Evolutionary conservation across 306 rosid genomes (phyloP).

Genomic region (Malus orientalis): DNA sequence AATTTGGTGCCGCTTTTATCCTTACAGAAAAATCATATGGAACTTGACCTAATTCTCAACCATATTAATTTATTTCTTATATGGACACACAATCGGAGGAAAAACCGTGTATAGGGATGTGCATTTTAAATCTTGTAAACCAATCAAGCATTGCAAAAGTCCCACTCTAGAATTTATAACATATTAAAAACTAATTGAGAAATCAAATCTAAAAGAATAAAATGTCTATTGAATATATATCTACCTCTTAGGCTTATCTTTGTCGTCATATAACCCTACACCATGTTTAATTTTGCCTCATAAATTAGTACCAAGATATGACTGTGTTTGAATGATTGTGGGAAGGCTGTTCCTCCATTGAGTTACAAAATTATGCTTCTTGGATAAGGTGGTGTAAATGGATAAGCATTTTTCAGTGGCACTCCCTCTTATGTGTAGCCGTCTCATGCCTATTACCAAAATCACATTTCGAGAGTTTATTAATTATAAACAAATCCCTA

Average conservation of each 20-base stretch:
- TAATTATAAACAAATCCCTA: neutral
- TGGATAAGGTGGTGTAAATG: constrained; percentile 14
- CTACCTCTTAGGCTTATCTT: constrained; percentile 1
- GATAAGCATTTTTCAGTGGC: constrained; percentile 1
- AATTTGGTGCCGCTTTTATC: neutral
- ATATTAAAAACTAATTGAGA: neutral
- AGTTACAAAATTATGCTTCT: constrained; percentile 23
- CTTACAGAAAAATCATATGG: neutral
- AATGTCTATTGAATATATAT: constrained; percentile 11
- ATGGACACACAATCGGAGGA: constrained; percentile 8
- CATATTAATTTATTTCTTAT: neutral
- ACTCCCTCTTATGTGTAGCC: neutral
- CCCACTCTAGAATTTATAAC: neutral
- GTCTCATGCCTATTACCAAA: neutral
- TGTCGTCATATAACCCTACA: constrained; percentile 21
- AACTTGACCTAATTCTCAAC: neutral
- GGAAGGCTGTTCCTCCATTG: constrained; percentile 39
- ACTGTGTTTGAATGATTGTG: constrained; percentile 20
- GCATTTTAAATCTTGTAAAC: constrained; percentile 6
- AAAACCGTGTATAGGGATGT: constrained; percentile 15
- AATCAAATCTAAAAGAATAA: neutral
- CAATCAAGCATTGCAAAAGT: constrained; percentile 29
- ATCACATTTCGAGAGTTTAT: neutral
- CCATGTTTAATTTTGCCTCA: constrained; percentile 23
- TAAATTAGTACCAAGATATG: constrained; percentile 18